Evolutionary conservation across 1,139 yeast genomes (phyloP).

Genomic region (Kodamaea plutei): DNA sequence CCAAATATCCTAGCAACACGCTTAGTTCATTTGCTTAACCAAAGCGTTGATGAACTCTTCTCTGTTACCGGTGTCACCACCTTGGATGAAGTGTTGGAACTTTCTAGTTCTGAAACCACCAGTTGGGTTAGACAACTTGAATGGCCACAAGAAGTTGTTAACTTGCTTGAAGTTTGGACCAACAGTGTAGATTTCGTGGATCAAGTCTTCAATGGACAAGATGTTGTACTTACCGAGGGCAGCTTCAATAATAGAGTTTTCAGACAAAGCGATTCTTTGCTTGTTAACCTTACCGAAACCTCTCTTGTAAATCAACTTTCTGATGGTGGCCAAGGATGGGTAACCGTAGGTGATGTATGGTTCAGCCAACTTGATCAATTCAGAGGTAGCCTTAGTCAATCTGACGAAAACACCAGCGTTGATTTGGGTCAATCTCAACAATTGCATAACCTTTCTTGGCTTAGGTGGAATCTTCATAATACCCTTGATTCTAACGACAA

Average conservation of each 20-base stretch:
- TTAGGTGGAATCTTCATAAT: constrained; percentile 98
- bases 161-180: constrained; percentile 99
- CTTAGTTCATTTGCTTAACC: constrained; percentile 94
- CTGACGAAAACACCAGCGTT: constrained; percentile 98
- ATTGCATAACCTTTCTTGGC: constrained; percentile 99
- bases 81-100: constrained; percentile 99
- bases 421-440: constrained; percentile 95
- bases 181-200: constrained; percentile 98
- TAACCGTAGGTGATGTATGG: constrained; percentile 99
- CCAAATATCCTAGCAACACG: too few relatives aligned
- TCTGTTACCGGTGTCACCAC: constrained; percentile 99
- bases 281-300: constrained; percentile 99
- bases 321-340: constrained; percentile 95
- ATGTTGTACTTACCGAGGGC: constrained; percentile 95
- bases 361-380: constrained; percentile 95
- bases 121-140: constrained; percentile 98
- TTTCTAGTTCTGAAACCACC: constrained; percentile 99
- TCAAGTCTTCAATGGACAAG: constrained; percentile 92
- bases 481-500: constrained; percentile 99
- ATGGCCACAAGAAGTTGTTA: constrained; percentile 99
- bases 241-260: constrained; percentile 92
- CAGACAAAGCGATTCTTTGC: constrained; percentile 95
- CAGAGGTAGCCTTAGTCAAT: constrained; percentile 97
- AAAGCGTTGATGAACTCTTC: constrained; percentile 97
- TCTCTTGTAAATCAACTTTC: constrained; percentile 98